phyloP scores from a whole-genome alignment of 2,329 filamentous ascomycete species.

The Ophiocordyceps camponoti-floridani region DNA sequence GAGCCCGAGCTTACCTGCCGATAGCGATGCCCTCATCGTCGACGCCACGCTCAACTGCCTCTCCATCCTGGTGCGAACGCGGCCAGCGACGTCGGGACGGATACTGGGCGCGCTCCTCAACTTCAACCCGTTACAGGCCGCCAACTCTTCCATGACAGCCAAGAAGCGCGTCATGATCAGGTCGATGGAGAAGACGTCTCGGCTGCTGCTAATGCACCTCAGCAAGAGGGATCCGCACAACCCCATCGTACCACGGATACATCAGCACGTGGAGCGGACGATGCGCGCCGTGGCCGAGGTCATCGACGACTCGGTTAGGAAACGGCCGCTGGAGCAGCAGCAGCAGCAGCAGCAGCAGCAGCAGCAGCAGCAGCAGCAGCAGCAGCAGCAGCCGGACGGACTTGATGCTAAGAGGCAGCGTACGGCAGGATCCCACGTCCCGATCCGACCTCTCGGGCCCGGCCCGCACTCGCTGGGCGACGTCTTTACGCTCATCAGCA shows the following conservation, averaged over 20 bases:
- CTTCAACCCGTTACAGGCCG: conserved; percentile 80
- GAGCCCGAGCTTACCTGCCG: conserved; percentile 2
- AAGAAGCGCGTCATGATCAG: conserved; percentile 67
- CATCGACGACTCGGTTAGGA: conserved; percentile 62
- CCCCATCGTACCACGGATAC: conserved; percentile 57
- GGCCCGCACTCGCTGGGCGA: conserved; percentile 67
- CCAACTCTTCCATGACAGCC: conserved; percentile 58
- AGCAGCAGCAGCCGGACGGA: conserved; percentile 49
- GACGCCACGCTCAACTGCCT: conserved; percentile 85
- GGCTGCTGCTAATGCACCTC: conserved; percentile 68
- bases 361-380: conserved; percentile 42
- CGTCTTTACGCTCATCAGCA: conserved; percentile 66
- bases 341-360: conserved; percentile 52
- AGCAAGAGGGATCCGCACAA: conserved; percentile 74
- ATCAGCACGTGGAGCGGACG: conserved; percentile 71
- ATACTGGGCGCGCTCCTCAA: conserved; percentile 72
- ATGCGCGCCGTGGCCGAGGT: conserved; percentile 62
- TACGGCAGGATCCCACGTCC: conserved; percentile 26
- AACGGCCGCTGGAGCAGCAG: conserved; percentile 50
- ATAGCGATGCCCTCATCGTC: conserved; percentile 69
- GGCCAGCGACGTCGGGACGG: conserved; percentile 66
- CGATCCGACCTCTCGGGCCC: conserved; percentile 53
- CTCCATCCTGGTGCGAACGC: conserved; percentile 63
- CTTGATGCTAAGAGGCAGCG: conserved; percentile 74
- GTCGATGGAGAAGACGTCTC: conserved; percentile 88